Evolutionary conservation across 2,329 filamentous ascomycete genomes (phyloP), one percentile per base, ranked within the genome.

Genomic region (Sordariomycetes sp.): DNA sequence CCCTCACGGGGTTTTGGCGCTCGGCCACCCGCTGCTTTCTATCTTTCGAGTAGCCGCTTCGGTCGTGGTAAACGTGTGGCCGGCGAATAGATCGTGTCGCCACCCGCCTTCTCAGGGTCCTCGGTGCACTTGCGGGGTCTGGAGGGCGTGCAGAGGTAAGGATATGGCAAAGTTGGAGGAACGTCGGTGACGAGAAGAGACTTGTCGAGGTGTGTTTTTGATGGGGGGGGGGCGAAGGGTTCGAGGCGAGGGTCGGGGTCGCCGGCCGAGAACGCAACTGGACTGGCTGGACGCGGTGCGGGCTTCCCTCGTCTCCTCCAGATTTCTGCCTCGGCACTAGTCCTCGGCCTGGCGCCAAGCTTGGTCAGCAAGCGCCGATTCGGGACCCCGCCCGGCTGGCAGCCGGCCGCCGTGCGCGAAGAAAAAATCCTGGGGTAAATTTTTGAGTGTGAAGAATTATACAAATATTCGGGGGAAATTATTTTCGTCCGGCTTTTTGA

Each of bases 271-370:
- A 32, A 32, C 28, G 28, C 28, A 32, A 32, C 28, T 32, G 28
- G 28, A 32, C 28, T 39, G 51, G 50, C 32, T 20, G 12, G 55
- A 56, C 20, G 36, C 34, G 17, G 53, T 45, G 15, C 42, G 53
- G 36, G 22, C 24, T 20, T 25, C 34, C 17, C 36, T 10, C 22
- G 25, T n/a, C 34, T 42, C 50, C 53, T 34, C 35, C 42, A n/a
- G 45, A 50, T 50, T 45, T 57, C 50, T 57, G 55, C 55, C 55
- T 57, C 55, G 55, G 55, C 52, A 57, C 28, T 57, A 45, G 52
- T 53, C 52, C 39, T 53, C 55, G 55, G 55, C 50, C 50, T 39
- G 20, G 45, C n/a, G 8, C n/a, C 42, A 10, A 10, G 45, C 20
- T 50, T 50, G 45, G 45, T 50, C 45, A 50, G 45, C 45, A 45